These are phyloP conservation scores for Pseudozyma sp. DNA, from an alignment of 1,284 basidiomycete genomes.

Conservation along the genomic window DNA sequence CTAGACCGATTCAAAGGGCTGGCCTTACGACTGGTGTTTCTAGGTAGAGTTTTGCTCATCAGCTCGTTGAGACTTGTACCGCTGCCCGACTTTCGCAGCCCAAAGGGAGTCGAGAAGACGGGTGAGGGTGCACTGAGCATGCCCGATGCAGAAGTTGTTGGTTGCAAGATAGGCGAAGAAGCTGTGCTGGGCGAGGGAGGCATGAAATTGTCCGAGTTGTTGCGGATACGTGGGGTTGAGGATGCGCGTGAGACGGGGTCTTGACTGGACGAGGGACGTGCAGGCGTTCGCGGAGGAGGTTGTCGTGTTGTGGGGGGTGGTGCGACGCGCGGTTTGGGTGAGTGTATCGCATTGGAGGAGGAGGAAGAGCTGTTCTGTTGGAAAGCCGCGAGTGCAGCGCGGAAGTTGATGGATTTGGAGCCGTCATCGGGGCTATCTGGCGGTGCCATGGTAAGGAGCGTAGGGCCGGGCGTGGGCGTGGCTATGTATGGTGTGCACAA, in stretches of 20 bases:
- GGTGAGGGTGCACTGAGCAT: slow-evolving; percentile 31
- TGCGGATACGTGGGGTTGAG: slow-evolving; percentile 32
- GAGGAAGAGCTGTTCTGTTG: slow-evolving; percentile 8
- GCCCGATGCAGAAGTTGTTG: slow-evolving; percentile 20
- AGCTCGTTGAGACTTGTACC: slow-evolving; percentile 35
- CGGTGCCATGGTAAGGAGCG: slow-evolving; percentile 13
- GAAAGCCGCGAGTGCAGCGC: slow-evolving; percentile 45
- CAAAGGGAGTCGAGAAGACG: background rate
- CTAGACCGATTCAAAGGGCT: slow-evolving; percentile 8
- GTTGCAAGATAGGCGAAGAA: slow-evolving; percentile 3
- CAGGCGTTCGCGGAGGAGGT: slow-evolving; percentile 21
- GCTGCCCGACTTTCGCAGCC: slow-evolving; percentile 27
- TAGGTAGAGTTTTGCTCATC: slow-evolving; percentile 23
- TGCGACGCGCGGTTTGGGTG: slow-evolving; percentile 13
- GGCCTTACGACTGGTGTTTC: background rate
- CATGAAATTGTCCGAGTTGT: slow-evolving; percentile 11
- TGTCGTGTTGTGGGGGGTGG: background rate
- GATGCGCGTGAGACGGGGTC: slow-evolving; percentile 34
- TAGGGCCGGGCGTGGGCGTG: no score
- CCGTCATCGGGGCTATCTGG: slow-evolving; percentile 6
- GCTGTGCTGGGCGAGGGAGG: slow-evolving; percentile 12
- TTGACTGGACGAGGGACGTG: slow-evolving; percentile 15
- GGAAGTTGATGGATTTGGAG: slow-evolving; percentile 45
- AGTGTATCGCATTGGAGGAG: slow-evolving; percentile 3
- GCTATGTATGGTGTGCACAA: background rate